These are phyloP conservation scores for Eucalyptus curtisii DNA, from an alignment of 345 rosid genomes.

Conservation along the genomic window DNA sequence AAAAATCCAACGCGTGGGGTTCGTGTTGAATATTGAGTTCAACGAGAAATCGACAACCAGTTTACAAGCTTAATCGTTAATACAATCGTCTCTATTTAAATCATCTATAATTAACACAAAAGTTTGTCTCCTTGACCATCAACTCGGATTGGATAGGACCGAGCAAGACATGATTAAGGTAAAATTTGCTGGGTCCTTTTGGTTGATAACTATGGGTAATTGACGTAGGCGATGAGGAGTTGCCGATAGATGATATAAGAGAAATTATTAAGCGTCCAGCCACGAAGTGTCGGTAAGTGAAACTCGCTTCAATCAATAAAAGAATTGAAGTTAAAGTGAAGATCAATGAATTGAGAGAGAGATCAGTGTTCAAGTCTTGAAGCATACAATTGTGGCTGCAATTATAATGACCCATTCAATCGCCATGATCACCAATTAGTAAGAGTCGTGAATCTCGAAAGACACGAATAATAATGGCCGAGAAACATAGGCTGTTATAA, in stretches of 20 bases:
- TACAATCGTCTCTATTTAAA: not conserved
- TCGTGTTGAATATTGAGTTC: not conserved
- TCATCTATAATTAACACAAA: not conserved
- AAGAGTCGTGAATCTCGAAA: not conserved
- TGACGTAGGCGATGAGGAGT: not conserved
- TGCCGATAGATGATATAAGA: not conserved
- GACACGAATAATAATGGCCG: not conserved
- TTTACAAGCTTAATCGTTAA: not conserved
- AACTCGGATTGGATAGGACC: not conserved
- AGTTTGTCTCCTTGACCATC: not conserved
- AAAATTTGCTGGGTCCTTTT: not conserved
- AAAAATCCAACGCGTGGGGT: not conserved
- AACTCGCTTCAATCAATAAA: not conserved
- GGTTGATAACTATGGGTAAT: not conserved
- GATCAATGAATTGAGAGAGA: not conserved
- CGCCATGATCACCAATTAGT: not conserved
- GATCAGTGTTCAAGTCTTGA: not conserved
- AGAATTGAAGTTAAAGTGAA: not conserved
- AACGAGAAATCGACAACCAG: not conserved
- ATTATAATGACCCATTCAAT: not conserved
- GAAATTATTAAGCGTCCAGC: not conserved
- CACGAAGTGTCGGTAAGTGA: not conserved
- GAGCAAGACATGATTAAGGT: not conserved
- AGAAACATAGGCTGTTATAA: not conserved
- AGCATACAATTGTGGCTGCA: not conserved